Evolutionary conservation across 805 yeast species (phyloP).

Genomic region (Metschnikowia gruessii): DNA sequence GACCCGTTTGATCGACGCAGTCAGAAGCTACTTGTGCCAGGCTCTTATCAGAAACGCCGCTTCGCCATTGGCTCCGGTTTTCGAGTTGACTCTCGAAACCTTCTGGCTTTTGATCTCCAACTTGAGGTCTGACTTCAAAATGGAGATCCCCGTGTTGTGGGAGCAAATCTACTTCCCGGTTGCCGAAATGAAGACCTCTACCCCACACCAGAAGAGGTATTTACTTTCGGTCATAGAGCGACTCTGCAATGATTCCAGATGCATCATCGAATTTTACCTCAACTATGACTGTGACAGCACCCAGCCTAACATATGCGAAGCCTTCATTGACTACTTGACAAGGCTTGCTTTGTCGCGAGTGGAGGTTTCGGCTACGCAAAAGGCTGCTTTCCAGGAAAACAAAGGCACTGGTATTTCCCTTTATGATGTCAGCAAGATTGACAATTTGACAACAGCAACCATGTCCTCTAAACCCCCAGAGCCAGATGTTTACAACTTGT

Average conservation of each 20-base stretch:
- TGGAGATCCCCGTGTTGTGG: conserved; percentile 91
- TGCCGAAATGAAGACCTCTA: conserved; percentile 85
- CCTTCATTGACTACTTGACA: conserved; percentile 73
- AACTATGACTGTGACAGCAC: conserved; percentile 91
- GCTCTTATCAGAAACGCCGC: conserved; percentile 90
- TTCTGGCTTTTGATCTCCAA: conserved; percentile 87
- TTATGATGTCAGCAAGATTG: conserved; percentile 69
- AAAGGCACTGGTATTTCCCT: conserved; percentile 59
- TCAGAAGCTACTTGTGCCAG: conserved; percentile 79
- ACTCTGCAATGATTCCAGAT: conserved; percentile 82
- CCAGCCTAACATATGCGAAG: conserved; percentile 83
- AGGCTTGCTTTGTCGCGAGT: conserved; percentile 67
- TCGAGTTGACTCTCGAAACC: conserved; percentile 86
- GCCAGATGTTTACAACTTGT: conserved; percentile 49
- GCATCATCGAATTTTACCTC: conserved; percentile 86
- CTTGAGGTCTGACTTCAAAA: conserved; percentile 81
- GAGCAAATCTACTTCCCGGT: conserved; percentile 93
- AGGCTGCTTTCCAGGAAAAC: conserved; percentile 43
- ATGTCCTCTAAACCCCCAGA: conserved; percentile 55
- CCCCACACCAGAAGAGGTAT: conserved; percentile 89
- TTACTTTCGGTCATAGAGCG: conserved; percentile 77
- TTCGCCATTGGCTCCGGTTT: conserved; percentile 85
- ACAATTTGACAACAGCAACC: conserved; percentile 70
- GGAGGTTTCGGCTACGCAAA: conserved; percentile 68
- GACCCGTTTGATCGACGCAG: conserved; percentile 69